These are phyloP conservation scores for Plasmopara muralis DNA, from an alignment of 352 stramenopile genomes.

Conservation along the genomic window DNA sequence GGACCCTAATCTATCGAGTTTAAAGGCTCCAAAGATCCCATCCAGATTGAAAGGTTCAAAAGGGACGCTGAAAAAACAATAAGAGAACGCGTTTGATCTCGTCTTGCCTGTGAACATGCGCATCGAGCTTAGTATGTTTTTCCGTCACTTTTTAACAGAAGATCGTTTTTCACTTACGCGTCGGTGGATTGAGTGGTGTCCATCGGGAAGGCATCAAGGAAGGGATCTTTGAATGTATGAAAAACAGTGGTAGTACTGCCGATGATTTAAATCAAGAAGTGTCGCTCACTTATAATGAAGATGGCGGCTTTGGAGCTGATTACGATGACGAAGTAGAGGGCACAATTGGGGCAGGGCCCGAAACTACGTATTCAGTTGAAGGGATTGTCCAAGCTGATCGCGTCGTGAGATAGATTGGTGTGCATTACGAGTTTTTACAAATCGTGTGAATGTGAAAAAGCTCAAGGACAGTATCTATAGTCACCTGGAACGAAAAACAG, in stretches of 20 bases:
- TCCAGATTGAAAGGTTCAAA: conserved; percentile 40
- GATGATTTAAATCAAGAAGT: conserved; percentile 17
- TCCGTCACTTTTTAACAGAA: conserved; percentile 76
- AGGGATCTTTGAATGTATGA: conserved; percentile 16
- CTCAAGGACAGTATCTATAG: conserved; percentile 95
- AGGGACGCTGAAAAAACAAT: conserved; percentile 41
- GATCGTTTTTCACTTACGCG: conserved; percentile 43
- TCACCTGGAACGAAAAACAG: conserved; percentile 49
- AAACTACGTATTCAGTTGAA: conserved; percentile 38
- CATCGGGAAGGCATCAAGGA: conserved; percentile 9
- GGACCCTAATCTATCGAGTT: conserved; percentile 32
- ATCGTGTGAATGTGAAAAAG: conserved; percentile 96
- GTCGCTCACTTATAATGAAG: conserved; percentile 36
- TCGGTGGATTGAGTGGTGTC: conserved; percentile 6
- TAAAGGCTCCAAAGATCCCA: conserved; percentile 37
- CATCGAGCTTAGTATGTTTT: conserved; percentile 60
- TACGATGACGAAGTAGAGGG: conserved; percentile 43
- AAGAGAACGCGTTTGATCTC: conserved; percentile 51
- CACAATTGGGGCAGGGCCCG: conserved; percentile 10
- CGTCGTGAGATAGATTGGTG: conserved; percentile 92
- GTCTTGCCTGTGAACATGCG: conserved; percentile 74
- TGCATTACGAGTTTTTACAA: conserved; percentile 92
- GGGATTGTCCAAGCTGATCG: conserved; percentile 81
- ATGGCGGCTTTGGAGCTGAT: conserved; percentile 26
- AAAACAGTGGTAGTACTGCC: conserved; percentile 10